Conservation (phyloP, 2,329 filamentous ascomycete genomes). For the Scolecobasidium constrictum region DNA sequence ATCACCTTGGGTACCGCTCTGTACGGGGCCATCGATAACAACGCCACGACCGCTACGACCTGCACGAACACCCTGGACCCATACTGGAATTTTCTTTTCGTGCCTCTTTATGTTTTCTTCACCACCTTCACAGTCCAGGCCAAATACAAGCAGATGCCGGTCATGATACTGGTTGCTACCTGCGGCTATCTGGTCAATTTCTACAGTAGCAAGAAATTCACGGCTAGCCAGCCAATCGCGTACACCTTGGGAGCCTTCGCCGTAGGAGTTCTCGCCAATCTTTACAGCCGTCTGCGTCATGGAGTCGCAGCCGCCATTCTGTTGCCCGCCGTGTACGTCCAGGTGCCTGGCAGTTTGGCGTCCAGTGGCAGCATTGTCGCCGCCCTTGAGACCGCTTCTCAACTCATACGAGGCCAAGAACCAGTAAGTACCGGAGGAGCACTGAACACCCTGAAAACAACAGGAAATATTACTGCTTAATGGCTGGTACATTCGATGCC, state of each 20-base stretch:
- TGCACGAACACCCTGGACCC: constrained; percentile 38
- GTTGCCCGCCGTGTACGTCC: constrained; percentile 73
- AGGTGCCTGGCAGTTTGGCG: constrained; percentile 49
- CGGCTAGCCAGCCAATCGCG: constrained; percentile 60
- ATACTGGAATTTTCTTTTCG: constrained; percentile 57
- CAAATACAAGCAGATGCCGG: constrained; percentile 65
- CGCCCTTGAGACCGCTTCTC: constrained; percentile 45
- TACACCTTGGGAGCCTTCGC: constrained; percentile 68
- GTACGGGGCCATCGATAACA: constrained; percentile 36
- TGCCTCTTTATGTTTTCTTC: constrained; percentile 61
- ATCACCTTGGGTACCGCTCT: constrained; percentile 40
- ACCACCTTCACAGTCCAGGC: constrained; percentile 72
- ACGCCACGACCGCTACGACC: constrained; percentile 32
- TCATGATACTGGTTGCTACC: constrained; percentile 65
- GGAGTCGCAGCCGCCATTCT: constrained; percentile 76
- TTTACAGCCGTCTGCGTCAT: constrained; percentile 67
- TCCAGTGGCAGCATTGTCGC: constrained; percentile 46
- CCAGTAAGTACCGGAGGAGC: constrained; percentile 28
- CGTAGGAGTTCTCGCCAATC: constrained; percentile 66
- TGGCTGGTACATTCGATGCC: too few relatives aligned
- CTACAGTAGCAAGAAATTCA: constrained; percentile 57
- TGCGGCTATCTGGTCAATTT: constrained; percentile 67
- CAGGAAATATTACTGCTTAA: too few relatives aligned
- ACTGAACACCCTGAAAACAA: too few relatives aligned
- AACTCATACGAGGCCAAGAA: constrained; percentile 38